Base-by-base conservation (phyloP, 2,329 filamentous ascomycete species). In the Magnaporthales sp. region DNA sequence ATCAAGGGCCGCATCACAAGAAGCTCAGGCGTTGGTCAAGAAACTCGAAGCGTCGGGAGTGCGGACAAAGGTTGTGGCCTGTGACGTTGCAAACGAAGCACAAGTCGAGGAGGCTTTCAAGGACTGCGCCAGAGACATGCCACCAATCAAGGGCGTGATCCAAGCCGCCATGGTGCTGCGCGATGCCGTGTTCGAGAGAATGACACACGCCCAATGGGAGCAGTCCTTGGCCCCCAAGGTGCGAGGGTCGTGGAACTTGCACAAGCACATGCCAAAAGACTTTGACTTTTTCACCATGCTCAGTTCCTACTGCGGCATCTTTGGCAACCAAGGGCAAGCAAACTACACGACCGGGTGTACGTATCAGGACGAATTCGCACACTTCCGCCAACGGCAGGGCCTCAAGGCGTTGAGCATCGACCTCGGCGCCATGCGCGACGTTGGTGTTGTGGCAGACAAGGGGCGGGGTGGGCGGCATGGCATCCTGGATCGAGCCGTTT, bases 391-490 rank as follows among this genome's bases (percentile, higher is more conserved):
- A 15, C 54, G 66, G 3, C 54, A 51, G n/a, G 72, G 71, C 31
- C 56, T 70, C 56, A 60, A 38, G 19, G 67, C 70, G 15, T 24
- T 68, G 11, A 69, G 68, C 2, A 24, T 74, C 1, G 71, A 74
- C 56, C 60, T 74, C 2, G 71, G 73, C 19, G 67, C 67, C 62
- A 71, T 74, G 15, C 38, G 51, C 1, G 51, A 38, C 32, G 63
- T 64, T 19, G 83, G 83, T 1, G 85, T 86, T 82, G 78, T 86
- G 19, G 80, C 81, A 1, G 77, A 82, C 2, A 79, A 46, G 38
- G n/a, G 62, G 31, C 31, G 31, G 9, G 8, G 4, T 32, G 31
- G 31, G 31, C 8, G 31, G 13, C 31, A 32, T 32, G 31, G 31
- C 31, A 11, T 4, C 31, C 2, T 32, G 31, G 31, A 32, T 32